A percentile compares a stretch with the other conserved stretches of the same genome.
phyloP scores from a whole-genome alignment of 495 filamentous ascomycete genomes.

The Podospora didyma region DNA sequence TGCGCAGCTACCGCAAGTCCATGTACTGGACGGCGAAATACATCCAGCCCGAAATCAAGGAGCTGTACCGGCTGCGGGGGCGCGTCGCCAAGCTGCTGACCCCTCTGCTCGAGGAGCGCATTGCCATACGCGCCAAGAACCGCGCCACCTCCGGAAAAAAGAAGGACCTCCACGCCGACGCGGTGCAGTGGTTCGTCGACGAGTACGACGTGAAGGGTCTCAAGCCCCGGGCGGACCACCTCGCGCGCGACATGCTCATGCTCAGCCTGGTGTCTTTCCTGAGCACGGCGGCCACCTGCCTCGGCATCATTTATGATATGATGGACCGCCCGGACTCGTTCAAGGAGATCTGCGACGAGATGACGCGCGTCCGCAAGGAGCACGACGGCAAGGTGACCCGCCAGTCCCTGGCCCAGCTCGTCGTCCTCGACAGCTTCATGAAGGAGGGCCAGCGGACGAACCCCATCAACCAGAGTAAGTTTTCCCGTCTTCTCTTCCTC shows the following conservation, averaged over 20 bases:
- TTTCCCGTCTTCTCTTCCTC: neutral
- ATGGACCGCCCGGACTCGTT: neutral
- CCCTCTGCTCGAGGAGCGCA: neutral
- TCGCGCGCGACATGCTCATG: neutral
- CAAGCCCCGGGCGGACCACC: neutral
- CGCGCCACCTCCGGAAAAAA: neutral
- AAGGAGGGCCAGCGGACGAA: neutral
- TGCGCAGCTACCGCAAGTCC: neutral
- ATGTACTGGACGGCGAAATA: neutral
- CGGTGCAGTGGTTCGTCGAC: neutral
- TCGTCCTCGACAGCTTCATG: neutral
- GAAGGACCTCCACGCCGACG: neutral
- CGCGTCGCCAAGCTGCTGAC: neutral
- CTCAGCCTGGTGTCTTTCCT: neutral
- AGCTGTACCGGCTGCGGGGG: neutral
- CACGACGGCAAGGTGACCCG: neutral
- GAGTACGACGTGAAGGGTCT: neutral
- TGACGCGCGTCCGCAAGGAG: neutral
- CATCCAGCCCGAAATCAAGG: neutral
- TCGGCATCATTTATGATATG: neutral
- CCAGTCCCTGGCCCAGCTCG: neutral
- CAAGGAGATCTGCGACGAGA: neutral
- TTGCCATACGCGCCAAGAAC: neutral
- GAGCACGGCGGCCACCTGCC: neutral
- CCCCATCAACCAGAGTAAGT: neutral